phyloP scores from a whole-genome alignment of 2,329 filamentous ascomycete genomes.

The Fusarium drepaniforme region DNA sequence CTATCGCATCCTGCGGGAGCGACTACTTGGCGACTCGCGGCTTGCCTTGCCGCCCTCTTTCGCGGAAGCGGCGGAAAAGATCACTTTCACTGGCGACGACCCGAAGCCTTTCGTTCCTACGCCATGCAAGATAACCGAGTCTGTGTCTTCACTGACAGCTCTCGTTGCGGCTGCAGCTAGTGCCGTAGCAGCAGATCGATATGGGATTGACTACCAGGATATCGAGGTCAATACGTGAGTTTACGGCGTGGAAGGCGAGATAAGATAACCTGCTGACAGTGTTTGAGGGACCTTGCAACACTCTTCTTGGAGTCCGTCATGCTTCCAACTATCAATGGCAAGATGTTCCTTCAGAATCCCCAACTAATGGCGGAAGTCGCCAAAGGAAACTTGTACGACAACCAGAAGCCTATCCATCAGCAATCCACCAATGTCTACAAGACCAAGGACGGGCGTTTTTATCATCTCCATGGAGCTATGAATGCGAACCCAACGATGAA shows the following conservation, averaged over 20 bases:
- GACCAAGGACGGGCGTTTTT: neutral
- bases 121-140: slow-evolving; percentile 29
- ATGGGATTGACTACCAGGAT: neutral
- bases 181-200: neutral
- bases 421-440: neutral
- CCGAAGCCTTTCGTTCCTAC: slow-evolving; percentile 23
- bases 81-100: neutral
- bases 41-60: neutral
- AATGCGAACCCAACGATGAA: neutral
- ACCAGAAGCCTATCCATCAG: neutral
- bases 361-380: neutral
- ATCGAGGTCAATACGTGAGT: neutral
- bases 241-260: too few species aligned
- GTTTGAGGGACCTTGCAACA: neutral
- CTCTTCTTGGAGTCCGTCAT: neutral
- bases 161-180: slow-evolving; percentile 15
- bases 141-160: slow-evolving; percentile 11
- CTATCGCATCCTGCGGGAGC: neutral
- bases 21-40: neutral
- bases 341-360: neutral
- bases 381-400: neutral
- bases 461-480: neutral
- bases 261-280: neutral
- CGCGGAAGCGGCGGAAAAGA: neutral
- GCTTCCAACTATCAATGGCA: neutral